These are phyloP conservation scores for Naganishia albida DNA, from an alignment of 1,284 basidiomycete species.

Conservation along the genomic window DNA sequence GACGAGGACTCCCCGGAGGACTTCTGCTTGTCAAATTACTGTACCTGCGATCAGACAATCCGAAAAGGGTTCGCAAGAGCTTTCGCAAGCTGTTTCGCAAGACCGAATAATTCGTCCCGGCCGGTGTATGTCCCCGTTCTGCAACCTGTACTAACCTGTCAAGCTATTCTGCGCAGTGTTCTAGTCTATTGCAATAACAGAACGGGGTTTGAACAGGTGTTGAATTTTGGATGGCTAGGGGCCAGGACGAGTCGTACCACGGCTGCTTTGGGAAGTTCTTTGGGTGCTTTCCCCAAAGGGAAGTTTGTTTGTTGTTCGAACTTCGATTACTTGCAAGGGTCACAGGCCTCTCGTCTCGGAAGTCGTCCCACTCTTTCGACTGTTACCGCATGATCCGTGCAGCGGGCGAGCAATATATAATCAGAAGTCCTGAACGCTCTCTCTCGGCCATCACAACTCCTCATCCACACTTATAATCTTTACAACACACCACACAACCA, in stretches of 20 bases:
- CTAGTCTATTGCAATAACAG: not conserved
- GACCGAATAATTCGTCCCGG: not conserved
- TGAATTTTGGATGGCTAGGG: not conserved
- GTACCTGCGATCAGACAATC: too few species aligned
- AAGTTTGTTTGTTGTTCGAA: constrained; percentile 17
- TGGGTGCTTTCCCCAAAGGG: constrained; percentile 1
- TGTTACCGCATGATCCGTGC: too few species aligned
- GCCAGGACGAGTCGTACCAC: constrained; percentile 19
- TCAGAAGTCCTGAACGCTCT: too few species aligned
- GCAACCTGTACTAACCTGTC: not conserved
- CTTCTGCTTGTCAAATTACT: too few species aligned
- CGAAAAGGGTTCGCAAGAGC: too few species aligned
- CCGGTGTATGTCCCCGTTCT: not conserved
- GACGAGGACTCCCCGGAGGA: too few species aligned
- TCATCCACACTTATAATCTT: constrained; percentile 12
- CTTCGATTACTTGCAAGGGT: not conserved
- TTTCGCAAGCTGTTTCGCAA: not conserved
- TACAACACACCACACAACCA: constrained; percentile 1
- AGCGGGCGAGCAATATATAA: constrained; percentile 5
- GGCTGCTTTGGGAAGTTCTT: constrained; percentile 1
- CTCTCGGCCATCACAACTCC: not conserved
- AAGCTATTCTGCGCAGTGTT: not conserved
- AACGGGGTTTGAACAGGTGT: not conserved
- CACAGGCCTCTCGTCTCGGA: too few species aligned
- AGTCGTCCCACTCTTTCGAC: not conserved